Percentiles rank a stretch among this genome's conserved stretches.
phyloP scores from a whole-genome alignment of 2,329 filamentous ascomycete species.

The Alternaria sp. region DNA sequence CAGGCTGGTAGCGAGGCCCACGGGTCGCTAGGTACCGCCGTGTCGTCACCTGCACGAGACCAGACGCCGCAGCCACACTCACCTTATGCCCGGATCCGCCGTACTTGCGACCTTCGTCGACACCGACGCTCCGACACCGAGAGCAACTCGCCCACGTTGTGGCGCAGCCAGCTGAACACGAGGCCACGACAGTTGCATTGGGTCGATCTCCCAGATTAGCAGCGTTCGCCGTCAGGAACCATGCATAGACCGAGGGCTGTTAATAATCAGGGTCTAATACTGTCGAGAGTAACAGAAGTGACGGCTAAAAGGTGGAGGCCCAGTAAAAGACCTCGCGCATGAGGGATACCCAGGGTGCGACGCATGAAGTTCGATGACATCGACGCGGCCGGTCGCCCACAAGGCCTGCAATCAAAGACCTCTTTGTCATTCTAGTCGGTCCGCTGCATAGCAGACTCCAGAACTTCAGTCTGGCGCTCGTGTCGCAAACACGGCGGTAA shows the following conservation, averaged over 20 bases:
- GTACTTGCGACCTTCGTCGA: slow-evolving; percentile 1
- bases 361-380: slow-evolving; percentile 24
- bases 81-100: slow-evolving; percentile 13
- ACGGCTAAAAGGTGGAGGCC: slow-evolving; percentile 14
- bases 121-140: slow-evolving; percentile 7
- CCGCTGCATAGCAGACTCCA: background rate
- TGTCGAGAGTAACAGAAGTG: background rate
- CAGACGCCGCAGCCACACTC: slow-evolving; percentile 14
- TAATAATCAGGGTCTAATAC: slow-evolving; percentile 11
- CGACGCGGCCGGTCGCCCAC: slow-evolving; percentile 10
- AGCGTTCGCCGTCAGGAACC: background rate
- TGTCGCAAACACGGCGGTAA: slow-evolving; percentile 29
- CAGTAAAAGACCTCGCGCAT: slow-evolving; percentile 29
- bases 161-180: slow-evolving; percentile 20
- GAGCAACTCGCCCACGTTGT: slow-evolving; percentile 18
- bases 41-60: slow-evolving; percentile 5
- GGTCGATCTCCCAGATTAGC: slow-evolving; percentile 6
- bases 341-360: slow-evolving; percentile 17
- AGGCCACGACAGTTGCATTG: slow-evolving; percentile 15
- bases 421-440: background rate
- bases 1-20: slow-evolving; percentile 15
- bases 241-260: background rate
- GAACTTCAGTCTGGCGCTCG: slow-evolving; percentile 15
- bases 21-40: slow-evolving; percentile 4
- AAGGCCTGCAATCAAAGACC: slow-evolving; percentile 23